Percentiles rank a stretch among this genome's conserved stretches.
Evolutionary conservation across 2,329 filamentous ascomycete species (phyloP).

Genomic region (Aspergillus brasiliensis): DNA sequence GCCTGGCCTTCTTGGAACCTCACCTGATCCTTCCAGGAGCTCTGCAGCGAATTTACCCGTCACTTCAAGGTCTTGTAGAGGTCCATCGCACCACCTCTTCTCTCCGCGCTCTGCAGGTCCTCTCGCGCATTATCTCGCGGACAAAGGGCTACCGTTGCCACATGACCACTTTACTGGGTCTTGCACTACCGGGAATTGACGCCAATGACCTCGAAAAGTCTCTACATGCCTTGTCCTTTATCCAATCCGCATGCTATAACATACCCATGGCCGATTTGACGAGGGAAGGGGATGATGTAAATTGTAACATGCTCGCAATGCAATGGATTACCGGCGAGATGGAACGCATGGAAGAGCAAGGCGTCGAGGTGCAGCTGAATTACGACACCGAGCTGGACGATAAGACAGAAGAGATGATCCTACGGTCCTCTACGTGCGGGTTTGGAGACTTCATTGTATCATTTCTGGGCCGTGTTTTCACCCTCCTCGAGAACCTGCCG

Average conservation of each 20-base stretch:
- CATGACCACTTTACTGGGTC: slow-evolving; percentile 87
- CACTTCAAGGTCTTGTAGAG: slow-evolving; percentile 93
- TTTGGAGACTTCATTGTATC: slow-evolving; percentile 91
- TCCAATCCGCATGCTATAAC: slow-evolving; percentile 93
- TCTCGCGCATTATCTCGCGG: slow-evolving; percentile 86
- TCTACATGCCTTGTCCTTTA: slow-evolving; percentile 88
- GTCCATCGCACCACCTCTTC: slow-evolving; percentile 96
- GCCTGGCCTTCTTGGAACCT: slow-evolving; percentile 86
- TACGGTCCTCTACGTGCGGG: slow-evolving; percentile 90
- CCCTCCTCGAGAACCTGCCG: slow-evolving; percentile 88
- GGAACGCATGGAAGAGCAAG: slow-evolving; percentile 87
- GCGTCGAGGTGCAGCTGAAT: slow-evolving; percentile 80
- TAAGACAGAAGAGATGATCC: slow-evolving; percentile 81
- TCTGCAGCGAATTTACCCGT: slow-evolving; percentile 93
- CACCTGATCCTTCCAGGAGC: slow-evolving; percentile 90
- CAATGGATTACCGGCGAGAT: slow-evolving; percentile 94
- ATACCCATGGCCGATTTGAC: slow-evolving; percentile 88
- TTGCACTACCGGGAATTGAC: slow-evolving; percentile 93
- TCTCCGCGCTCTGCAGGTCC: slow-evolving; percentile 85
- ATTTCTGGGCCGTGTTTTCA: slow-evolving; percentile 92
- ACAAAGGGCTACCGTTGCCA: slow-evolving; percentile 97
- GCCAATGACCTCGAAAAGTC: slow-evolving; percentile 98
- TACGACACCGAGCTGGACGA: slow-evolving; percentile 81
- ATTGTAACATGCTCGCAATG: slow-evolving; percentile 76
- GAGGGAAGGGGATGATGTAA: slow-evolving; percentile 65